Percentiles rank a stretch among this genome's conserved stretches.
phyloP scores from a whole-genome alignment of 2,329 filamentous ascomycete genomes.

The Neocatenulostroma microsporum region DNA sequence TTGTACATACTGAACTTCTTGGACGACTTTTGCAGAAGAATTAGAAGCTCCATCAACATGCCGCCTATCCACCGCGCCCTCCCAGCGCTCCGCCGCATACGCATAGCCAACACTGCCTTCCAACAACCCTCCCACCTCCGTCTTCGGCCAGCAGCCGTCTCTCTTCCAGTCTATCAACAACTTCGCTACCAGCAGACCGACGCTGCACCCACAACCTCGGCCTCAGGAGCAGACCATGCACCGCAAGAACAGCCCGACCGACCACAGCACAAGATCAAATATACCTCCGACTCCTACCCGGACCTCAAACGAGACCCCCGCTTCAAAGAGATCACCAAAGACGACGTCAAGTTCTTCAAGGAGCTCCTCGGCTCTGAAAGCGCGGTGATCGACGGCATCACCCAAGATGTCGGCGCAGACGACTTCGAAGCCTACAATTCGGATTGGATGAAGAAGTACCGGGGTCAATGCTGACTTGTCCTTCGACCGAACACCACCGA shows the following conservation, averaged over 20 bases:
- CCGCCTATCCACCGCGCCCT: constrained; percentile 17
- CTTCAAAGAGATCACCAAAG: constrained; percentile 63
- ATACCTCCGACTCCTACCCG: constrained; percentile 81
- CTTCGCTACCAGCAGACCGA: constrained; percentile 24
- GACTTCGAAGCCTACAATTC: constrained; percentile 90
- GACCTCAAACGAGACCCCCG: constrained; percentile 69
- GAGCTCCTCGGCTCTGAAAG: constrained; percentile 68
- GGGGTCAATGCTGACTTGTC: constrained; percentile 79
- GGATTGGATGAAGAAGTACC: constrained; percentile 99
- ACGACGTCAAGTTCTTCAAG: constrained; percentile 79
- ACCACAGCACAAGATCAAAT: constrained; percentile 50
- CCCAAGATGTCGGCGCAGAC: constrained; percentile 56
- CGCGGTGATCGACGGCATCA: constrained; percentile 78
- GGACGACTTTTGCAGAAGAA: too few species aligned
- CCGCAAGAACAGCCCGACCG: constrained; percentile 21
- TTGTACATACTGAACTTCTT: too few species aligned
- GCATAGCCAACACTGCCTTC: constrained; percentile 25
- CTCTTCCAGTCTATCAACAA: constrained; percentile 11
- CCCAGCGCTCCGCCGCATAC: constrained; percentile 26
- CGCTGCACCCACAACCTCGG: constrained; percentile 19
- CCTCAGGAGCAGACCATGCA: constrained; percentile 23
- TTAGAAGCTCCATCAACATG: too few species aligned
- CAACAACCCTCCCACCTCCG: constrained; percentile 22
- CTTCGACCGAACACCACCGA: constrained; percentile 77
- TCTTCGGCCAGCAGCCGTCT: constrained; percentile 13